Evolutionary conservation across 106 monocot genomes (phyloP).

Genomic region (Dioscorea alata): DNA sequence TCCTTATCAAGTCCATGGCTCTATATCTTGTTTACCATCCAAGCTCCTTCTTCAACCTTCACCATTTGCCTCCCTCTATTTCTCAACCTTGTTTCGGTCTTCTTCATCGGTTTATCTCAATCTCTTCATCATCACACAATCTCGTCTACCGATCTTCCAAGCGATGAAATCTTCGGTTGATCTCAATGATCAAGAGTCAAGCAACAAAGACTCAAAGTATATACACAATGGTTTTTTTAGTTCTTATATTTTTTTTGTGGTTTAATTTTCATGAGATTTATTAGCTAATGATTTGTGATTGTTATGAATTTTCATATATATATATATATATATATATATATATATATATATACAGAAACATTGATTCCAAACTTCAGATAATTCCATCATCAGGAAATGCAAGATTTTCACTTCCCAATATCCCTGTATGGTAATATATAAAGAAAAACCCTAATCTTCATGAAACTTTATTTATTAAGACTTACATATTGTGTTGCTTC

Average conservation of each 20-base stretch:
- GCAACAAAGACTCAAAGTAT: neutral
- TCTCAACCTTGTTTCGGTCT: neutral
- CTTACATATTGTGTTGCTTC: no score
- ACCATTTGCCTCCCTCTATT: no score
- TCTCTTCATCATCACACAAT: neutral
- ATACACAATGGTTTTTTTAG: no score
- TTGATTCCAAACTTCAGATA: neutral
- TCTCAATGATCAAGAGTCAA: neutral
- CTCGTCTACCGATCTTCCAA: neutral
- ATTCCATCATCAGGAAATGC: neutral
- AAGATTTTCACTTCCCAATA: neutral
- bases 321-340: neutral
- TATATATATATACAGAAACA: neutral
- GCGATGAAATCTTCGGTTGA: neutral
- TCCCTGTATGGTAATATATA: constrained; percentile 6
- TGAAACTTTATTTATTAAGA: neutral
- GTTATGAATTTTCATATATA: neutral
- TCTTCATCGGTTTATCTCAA: neutral
- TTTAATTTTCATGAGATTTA: neutral
- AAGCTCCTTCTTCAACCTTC: no score
- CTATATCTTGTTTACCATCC: no score
- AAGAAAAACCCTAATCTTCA: neutral
- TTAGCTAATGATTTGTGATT: neutral
- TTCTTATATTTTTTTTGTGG: neutral
- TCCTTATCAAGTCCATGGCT: no score